Evolutionary conservation across 768 basidiomycete genomes (phyloP), one percentile per base, ranked within the genome.

Genomic region (Pleurotus pulmonarius): DNA sequence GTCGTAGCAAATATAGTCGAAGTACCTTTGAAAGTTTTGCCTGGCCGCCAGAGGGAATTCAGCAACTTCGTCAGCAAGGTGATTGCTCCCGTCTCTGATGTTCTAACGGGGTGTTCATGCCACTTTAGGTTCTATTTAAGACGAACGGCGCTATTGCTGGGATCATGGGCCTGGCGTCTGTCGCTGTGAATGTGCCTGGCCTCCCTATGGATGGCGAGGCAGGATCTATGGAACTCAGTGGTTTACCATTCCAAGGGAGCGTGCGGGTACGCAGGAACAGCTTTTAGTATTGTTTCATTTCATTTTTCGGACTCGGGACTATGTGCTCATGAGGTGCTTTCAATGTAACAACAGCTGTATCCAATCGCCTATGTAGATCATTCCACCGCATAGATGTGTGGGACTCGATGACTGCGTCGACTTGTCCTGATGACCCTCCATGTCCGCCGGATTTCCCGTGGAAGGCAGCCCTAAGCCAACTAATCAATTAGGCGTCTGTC

Each of bases 11-110:
- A 77, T 60, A 79, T 93, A 46, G 75, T 79, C 2, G 87, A 92
- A 61, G 85, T 90, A 9, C 90, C 91, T 11, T 70, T 94, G 26
- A 73, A 90, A 56, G 87, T 93, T 8, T 73, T 94, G 0, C 89
- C 90, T 0, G 90, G 91, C 5, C 79, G 92, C 43, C 80, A 91
- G 67, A 83, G 78, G 59, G 81, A 88, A 63, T 92, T 94, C 60
- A 83, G 86, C 58, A 75, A 77, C 54, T 94, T 94, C 58, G 82
- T 93, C 13, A 71, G 78, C 60, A 93, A 94, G 84, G 90, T 90
- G 38, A 20, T 66, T 29, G n/a, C 39, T 6, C 6, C 40, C 8
- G 61, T 59, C 7, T 11, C 22, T 12, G 26, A 25, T 26, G 58
- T 38, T 40, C 1, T 63, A 47, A 54, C 49, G 2, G 45, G 49